These are phyloP conservation scores for Leishmania tropica DNA, from an alignment of 208 protist genomes.

Conservation along the genomic window DNA sequence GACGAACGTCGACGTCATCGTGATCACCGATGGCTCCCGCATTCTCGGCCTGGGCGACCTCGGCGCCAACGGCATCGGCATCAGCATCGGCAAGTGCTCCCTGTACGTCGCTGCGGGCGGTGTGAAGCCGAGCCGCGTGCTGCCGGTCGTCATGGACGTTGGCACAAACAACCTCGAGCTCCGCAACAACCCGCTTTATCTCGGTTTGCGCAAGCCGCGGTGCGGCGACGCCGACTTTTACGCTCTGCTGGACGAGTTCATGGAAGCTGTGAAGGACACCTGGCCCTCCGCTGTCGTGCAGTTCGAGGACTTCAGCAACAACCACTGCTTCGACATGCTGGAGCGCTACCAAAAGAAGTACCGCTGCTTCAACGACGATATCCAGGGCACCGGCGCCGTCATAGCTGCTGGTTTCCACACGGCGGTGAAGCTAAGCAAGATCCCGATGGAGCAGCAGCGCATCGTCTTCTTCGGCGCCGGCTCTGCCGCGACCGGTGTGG, in stretches of 20 bases:
- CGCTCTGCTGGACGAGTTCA: conserved; percentile 91
- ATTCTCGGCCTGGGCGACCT: conserved; percentile 96
- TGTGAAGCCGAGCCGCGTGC: conserved; percentile 74
- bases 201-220: conserved; percentile 73
- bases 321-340: conserved; percentile 94
- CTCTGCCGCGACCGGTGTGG: conserved; percentile 94
- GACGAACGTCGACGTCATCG: conserved; percentile 90
- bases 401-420: conserved; percentile 92
- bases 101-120: conserved; percentile 93
- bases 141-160: conserved; percentile 92
- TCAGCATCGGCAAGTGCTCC: conserved; percentile 94
- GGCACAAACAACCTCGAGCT: conserved; percentile 90
- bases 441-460: conserved; percentile 59
- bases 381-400: conserved; percentile 97
- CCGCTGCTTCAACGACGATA: conserved; percentile 98
- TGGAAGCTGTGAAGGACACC: conserved; percentile 75
- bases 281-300: conserved; percentile 91
- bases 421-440: conserved; percentile 66
- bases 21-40: conserved; percentile 95
- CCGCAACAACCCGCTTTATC: conserved; percentile 82
- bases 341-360: conserved; percentile 91
- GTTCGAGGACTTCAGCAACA: conserved; percentile 97
- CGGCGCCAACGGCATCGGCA: conserved; percentile 96
- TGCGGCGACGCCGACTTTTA: conserved; percentile 81
- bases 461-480: conserved; percentile 94